A percentile compares a stretch with the other conserved stretches of the same genome.
phyloP scores from a whole-genome alignment of 768 basidiomycete genomes.

The Phaeotremella skinneri region DNA sequence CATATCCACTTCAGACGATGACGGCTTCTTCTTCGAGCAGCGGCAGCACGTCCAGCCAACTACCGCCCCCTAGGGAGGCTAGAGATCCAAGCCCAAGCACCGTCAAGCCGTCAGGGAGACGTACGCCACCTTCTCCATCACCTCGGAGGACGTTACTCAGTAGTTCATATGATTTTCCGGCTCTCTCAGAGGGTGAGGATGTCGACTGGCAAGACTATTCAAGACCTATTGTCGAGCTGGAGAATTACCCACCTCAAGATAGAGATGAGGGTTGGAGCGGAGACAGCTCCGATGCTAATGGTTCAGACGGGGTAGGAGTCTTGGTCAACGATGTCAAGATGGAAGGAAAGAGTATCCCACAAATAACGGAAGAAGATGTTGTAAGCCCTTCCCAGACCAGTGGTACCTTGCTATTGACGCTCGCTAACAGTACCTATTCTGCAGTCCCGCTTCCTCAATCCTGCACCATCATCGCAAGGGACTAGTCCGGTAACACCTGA shows the following conservation, averaged over 20 bases:
- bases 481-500: no score
- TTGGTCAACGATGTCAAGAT: neutral
- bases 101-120: no score
- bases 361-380: neutral
- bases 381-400: constrained; percentile 1
- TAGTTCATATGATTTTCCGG: neutral
- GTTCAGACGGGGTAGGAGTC: neutral
- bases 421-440: no score
- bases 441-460: neutral
- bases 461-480: no score
- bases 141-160: neutral
- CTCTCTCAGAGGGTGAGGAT: neutral
- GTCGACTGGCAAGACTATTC: constrained; percentile 21
- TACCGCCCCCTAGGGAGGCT: no score
- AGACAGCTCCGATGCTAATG: neutral
- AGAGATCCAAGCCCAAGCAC: no score
- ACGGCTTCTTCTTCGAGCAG: no score
- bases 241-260: constrained; percentile 2
- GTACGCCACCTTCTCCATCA: neutral
- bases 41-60: no score
- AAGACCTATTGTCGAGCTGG: constrained; percentile 3
- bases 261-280: constrained; percentile 1
- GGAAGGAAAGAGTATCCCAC: neutral
- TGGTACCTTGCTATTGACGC: neutral
- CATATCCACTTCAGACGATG: no score